Evolutionary conservation across 2,329 filamentous ascomycete species (phyloP).

Genomic region (Ceratocystis cubensis): DNA sequence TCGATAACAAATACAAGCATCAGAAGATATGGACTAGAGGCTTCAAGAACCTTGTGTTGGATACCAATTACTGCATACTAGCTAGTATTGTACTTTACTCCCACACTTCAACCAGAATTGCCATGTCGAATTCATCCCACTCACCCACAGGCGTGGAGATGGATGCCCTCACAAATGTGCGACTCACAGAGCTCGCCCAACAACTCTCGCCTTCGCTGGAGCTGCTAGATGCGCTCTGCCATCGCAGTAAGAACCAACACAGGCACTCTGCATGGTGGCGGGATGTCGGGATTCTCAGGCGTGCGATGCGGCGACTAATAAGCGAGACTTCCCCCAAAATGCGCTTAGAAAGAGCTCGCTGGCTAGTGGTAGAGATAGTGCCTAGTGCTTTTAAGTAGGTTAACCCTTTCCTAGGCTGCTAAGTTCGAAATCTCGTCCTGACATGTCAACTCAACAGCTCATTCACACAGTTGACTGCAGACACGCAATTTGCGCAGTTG

Average conservation of each 20-base stretch:
- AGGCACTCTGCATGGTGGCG: conserved; percentile 67
- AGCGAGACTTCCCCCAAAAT: conserved; percentile 25
- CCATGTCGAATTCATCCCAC: not conserved
- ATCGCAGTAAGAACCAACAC: conserved; percentile 89
- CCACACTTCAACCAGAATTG: not conserved
- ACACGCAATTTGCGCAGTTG: conserved; percentile 59
- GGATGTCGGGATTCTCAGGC: conserved; percentile 58
- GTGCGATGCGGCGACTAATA: conserved; percentile 45
- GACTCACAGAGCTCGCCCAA: conserved; percentile 13
- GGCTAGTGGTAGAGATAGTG: conserved; percentile 27
- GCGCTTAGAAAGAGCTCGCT: conserved; percentile 23
- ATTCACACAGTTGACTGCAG: conserved; percentile 58
- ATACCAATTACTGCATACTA: no score
- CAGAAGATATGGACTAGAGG: not conserved
- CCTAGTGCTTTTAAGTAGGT: conserved; percentile 31
- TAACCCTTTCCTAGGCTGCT: not conserved
- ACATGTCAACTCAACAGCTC: conserved; percentile 31
- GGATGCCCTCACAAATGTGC: not conserved
- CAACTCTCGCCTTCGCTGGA: conserved; percentile 33
- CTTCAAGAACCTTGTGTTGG: not conserved
- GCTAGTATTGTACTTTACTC: not conserved
- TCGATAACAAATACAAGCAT: not conserved
- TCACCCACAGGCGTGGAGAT: not conserved
- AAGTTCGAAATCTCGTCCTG: not conserved
- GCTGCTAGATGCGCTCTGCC: conserved; percentile 59